Evolutionary conservation across 306 rosid genomes (phyloP).

Genomic region (Potentilla sterilis): DNA sequence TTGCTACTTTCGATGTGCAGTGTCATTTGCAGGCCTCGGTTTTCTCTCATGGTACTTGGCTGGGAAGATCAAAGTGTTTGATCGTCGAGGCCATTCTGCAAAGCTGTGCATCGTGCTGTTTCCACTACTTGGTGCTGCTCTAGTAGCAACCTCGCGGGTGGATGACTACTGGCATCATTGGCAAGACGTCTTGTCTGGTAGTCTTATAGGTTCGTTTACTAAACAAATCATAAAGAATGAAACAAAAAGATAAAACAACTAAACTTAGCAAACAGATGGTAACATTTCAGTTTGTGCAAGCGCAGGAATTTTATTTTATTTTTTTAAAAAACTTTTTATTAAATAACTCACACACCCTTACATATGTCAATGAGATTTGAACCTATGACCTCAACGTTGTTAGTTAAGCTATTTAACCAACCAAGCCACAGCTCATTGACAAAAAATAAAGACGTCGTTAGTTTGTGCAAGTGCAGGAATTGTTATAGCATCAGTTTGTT

Average conservation of each 20-base stretch:
- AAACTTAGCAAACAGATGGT: neutral
- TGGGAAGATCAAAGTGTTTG: slow-evolving; percentile 52
- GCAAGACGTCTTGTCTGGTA: slow-evolving; percentile 54
- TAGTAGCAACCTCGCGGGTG: slow-evolving; percentile 44
- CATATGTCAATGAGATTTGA: no score
- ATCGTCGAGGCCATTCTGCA: slow-evolving; percentile 44
- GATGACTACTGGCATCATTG: slow-evolving; percentile 68
- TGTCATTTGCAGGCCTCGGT: slow-evolving; percentile 58
- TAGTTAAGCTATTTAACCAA: no score
- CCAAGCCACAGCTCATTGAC: no score
- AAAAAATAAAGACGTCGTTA: no score
- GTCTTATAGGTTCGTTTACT: slow-evolving; percentile 35
- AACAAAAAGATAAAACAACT: neutral
- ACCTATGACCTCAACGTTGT: no score
- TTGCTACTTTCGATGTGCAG: slow-evolving; percentile 33
- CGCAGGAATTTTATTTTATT: slow-evolving; percentile 48
- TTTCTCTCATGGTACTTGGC: slow-evolving; percentile 54
- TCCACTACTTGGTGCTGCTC: slow-evolving; percentile 48
- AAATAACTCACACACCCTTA: no score
- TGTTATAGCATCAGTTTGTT: slow-evolving; percentile 32
- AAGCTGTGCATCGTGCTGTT: slow-evolving; percentile 43
- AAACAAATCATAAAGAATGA: neutral
- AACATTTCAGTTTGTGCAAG: slow-evolving; percentile 1
- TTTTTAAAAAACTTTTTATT: no score
- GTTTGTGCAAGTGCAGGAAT: slow-evolving; percentile 35